These are phyloP conservation scores for Aphanoascus verrucosus DNA, from an alignment of 2,329 filamentous ascomycete genomes.

Conservation along the genomic window DNA sequence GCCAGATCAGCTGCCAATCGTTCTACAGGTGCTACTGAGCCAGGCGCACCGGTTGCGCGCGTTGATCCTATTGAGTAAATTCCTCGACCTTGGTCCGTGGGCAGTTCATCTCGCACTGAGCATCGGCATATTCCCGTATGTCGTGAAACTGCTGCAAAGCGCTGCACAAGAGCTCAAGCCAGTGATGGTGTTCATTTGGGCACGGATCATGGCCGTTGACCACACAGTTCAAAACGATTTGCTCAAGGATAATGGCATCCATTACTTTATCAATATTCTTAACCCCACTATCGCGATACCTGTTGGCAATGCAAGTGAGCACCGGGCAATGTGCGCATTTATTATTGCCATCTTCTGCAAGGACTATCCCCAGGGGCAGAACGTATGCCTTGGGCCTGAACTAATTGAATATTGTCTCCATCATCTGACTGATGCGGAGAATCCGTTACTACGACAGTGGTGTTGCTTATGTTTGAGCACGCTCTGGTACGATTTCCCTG, in stretches of 20 bases:
- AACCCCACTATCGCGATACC: constrained; percentile 74
- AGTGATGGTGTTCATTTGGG: constrained; percentile 99
- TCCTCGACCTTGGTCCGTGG: constrained; percentile 92
- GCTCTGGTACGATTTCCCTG: constrained; percentile 79
- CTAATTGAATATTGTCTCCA: constrained; percentile 79
- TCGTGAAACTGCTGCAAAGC: constrained; percentile 92
- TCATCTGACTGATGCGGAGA: constrained; percentile 76
- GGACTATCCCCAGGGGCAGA: constrained; percentile 81
- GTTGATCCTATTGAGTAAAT: constrained; percentile 81
- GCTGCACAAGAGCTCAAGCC: constrained; percentile 90
- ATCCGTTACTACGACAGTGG: constrained; percentile 85
- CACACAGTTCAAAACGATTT: constrained; percentile 86
- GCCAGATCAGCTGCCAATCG: constrained; percentile 90
- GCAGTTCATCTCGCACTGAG: constrained; percentile 95
- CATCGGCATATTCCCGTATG: constrained; percentile 97
- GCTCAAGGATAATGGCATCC: constrained; percentile 92
- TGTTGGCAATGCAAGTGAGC: constrained; percentile 79
- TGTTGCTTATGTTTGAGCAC: constrained; percentile 91
- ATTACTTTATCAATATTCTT: constrained; percentile 89
- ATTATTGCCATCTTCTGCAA: constrained; percentile 97
- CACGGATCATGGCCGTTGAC: constrained; percentile 87
- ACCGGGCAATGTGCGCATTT: constrained; percentile 98
- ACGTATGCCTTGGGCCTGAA: constrained; percentile 80
- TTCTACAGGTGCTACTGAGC: constrained; percentile 88
- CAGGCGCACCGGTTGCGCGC: constrained; percentile 89